phyloP scores from a whole-genome alignment of 352 stramenopile species.

The Phytophthora agathidicida region DNA sequence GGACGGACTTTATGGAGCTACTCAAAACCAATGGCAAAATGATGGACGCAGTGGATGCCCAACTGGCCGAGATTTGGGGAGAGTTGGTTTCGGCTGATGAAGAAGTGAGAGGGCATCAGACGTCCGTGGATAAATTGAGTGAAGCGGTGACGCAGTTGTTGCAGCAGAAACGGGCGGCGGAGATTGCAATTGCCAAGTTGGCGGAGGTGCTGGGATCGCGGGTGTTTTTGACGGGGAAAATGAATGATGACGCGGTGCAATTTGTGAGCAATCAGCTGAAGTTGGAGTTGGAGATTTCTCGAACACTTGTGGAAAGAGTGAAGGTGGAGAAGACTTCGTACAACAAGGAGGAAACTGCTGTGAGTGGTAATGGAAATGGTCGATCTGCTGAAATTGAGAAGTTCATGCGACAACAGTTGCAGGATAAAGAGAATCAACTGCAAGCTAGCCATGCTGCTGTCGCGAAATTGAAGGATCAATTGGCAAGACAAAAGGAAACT shows the following conservation, averaged over 20 bases:
- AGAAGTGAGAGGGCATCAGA: constrained; percentile 12
- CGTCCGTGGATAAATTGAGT: constrained; percentile 31
- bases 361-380: background rate
- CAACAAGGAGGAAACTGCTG: constrained; percentile 5
- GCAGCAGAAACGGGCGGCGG: constrained; percentile 50
- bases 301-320: constrained; percentile 28
- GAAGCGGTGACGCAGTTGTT: constrained; percentile 40
- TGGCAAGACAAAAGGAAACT: constrained; percentile 55
- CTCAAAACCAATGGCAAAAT: constrained; percentile 35
- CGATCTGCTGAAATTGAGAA: constrained; percentile 13
- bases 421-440: constrained; percentile 41
- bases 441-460: constrained; percentile 36
- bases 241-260: constrained; percentile 39
- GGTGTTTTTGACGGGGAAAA: constrained; percentile 39
- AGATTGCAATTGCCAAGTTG: constrained; percentile 39
- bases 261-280: constrained; percentile 41
- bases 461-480: constrained; percentile 49
- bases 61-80: constrained; percentile 33
- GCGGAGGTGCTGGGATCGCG: constrained; percentile 37
- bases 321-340: constrained; percentile 17
- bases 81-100: constrained; percentile 24
- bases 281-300: constrained; percentile 31
- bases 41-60: constrained; percentile 34
- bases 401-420: constrained; percentile 38
- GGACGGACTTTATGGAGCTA: constrained; percentile 43